Conservation (phyloP, 805 yeast species). For the Nakazawaea molendinolei region DNA sequence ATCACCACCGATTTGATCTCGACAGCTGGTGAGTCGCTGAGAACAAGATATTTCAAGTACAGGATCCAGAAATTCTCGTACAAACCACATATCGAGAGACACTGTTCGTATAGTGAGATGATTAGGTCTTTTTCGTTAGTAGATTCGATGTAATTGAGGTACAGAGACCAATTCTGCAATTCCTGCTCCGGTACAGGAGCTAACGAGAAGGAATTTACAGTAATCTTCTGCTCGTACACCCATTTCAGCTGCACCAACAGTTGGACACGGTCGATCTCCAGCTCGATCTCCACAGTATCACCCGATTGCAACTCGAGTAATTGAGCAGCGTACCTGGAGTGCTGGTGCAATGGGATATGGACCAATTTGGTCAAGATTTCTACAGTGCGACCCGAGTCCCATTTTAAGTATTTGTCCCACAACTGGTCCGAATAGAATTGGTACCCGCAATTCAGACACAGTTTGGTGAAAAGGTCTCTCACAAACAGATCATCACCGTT, state of each 20-base stretch:
- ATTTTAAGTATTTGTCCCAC: slow-evolving; percentile 76
- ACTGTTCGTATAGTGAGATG: slow-evolving; percentile 58
- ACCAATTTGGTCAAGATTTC: slow-evolving; percentile 39
- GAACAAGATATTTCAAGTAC: slow-evolving; percentile 49
- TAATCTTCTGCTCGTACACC: slow-evolving; percentile 63
- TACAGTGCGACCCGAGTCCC: slow-evolving; percentile 35
- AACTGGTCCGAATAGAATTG: slow-evolving; percentile 73
- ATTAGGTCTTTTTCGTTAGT: slow-evolving; percentile 25
- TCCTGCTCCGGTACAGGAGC: slow-evolving; percentile 36
- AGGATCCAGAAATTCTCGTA: slow-evolving; percentile 61
- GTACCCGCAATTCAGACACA: slow-evolving; percentile 46
- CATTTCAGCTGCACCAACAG: too few relatives aligned
- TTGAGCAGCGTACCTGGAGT: slow-evolving; percentile 75
- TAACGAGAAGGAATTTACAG: slow-evolving; percentile 52
- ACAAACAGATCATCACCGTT: slow-evolving; percentile 23
- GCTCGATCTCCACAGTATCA: slow-evolving; percentile 33
- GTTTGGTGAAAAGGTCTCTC: slow-evolving; percentile 40
- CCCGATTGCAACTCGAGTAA: too few relatives aligned
- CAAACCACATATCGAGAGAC: slow-evolving; percentile 61
- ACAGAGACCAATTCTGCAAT: slow-evolving; percentile 50
- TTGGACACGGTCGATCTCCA: too few relatives aligned
- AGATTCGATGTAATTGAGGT: slow-evolving; percentile 43
- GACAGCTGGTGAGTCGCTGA: slow-evolving; percentile 21
- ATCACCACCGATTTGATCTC: slow-evolving; percentile 38
- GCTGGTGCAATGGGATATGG: slow-evolving; percentile 75